phyloP scores from a whole-genome alignment of 768 basidiomycete species.

The Lactarius indigo region DNA sequence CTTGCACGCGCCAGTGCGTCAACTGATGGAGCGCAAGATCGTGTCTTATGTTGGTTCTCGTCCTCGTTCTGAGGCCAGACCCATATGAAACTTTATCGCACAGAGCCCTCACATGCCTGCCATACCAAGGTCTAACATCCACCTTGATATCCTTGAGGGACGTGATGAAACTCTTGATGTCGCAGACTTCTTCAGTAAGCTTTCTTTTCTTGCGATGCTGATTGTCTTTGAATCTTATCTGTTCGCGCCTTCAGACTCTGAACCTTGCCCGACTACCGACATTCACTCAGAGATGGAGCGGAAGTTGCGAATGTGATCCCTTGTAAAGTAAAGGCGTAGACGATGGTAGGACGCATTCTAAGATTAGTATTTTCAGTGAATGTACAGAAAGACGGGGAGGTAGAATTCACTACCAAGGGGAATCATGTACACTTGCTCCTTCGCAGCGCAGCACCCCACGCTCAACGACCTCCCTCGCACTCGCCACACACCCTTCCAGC shows the following conservation, averaged over 20 bases:
- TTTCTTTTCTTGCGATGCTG: neutral
- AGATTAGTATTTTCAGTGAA: neutral
- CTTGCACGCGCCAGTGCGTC: constrained; percentile 82
- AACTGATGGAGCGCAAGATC: constrained; percentile 91
- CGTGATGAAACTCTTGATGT: constrained; percentile 81
- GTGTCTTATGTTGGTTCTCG: constrained; percentile 62
- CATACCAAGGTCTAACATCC: constrained; percentile 68
- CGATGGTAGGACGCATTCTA: neutral
- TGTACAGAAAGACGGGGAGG: neutral
- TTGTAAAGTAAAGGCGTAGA: neutral
- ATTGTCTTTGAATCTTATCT: neutral
- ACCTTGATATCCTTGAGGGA: constrained; percentile 91
- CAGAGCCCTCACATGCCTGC: constrained; percentile 68
- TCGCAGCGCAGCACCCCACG: constrained; percentile 28
- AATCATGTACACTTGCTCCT: constrained; percentile 19
- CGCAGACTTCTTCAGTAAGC: constrained; percentile 75
- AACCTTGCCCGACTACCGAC: constrained; percentile 35
- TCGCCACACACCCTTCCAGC: constrained; percentile 75
- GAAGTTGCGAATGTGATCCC: constrained; percentile 38
- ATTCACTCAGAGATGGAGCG: constrained; percentile 51
- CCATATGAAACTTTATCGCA: neutral
- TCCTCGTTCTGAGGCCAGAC: neutral
- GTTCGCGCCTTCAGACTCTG: constrained; percentile 29
- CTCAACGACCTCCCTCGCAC: constrained; percentile 54
- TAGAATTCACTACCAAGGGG: constrained; percentile 18